These are phyloP conservation scores for Capsella bursapastoris DNA, from an alignment of 345 rosid genomes.

Conservation along the genomic window DNA sequence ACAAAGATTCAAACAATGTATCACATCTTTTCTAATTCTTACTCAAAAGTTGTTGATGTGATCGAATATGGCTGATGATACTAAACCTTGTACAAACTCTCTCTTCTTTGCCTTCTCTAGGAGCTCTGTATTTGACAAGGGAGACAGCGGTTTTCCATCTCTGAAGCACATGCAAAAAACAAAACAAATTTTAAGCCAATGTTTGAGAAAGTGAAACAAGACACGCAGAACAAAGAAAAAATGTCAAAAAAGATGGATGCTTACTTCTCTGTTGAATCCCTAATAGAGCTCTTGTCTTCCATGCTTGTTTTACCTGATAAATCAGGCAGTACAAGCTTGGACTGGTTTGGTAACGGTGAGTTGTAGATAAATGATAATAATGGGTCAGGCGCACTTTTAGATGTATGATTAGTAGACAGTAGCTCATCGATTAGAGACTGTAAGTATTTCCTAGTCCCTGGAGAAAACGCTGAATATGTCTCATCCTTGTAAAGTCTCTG, in stretches of 20 bases:
- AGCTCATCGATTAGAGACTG: constrained; percentile 49
- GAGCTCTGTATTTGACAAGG: constrained; percentile 55
- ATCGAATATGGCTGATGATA: constrained; percentile 58
- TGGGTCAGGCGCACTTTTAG: constrained; percentile 57
- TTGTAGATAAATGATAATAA: constrained; percentile 64
- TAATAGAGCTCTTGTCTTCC: constrained; percentile 46
- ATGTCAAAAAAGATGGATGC: constrained; percentile 15
- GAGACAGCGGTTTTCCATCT: constrained; percentile 26
- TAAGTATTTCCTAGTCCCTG: constrained; percentile 54
- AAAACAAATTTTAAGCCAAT: background rate
- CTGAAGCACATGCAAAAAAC: constrained; percentile 5
- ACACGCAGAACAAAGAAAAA: background rate
- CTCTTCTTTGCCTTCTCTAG: constrained; percentile 61
- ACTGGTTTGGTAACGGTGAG: constrained; percentile 42
- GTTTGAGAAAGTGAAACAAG: background rate
- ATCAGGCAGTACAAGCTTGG: constrained; percentile 46
- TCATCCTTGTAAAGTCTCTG: constrained; percentile 57
- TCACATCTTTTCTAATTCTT: constrained; percentile 20
- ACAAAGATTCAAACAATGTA: constrained; percentile 40
- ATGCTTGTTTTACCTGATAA: constrained; percentile 35
- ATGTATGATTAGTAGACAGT: constrained; percentile 45
- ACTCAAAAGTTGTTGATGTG: constrained; percentile 47
- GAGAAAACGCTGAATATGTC: constrained; percentile 47
- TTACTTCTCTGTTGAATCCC: constrained; percentile 51
- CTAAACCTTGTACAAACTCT: constrained; percentile 64